A percentile compares a stretch with the other conserved stretches of the same genome.
phyloP scores from a whole-genome alignment of 208 protist species.

The Leishmania gerbilli region DNA sequence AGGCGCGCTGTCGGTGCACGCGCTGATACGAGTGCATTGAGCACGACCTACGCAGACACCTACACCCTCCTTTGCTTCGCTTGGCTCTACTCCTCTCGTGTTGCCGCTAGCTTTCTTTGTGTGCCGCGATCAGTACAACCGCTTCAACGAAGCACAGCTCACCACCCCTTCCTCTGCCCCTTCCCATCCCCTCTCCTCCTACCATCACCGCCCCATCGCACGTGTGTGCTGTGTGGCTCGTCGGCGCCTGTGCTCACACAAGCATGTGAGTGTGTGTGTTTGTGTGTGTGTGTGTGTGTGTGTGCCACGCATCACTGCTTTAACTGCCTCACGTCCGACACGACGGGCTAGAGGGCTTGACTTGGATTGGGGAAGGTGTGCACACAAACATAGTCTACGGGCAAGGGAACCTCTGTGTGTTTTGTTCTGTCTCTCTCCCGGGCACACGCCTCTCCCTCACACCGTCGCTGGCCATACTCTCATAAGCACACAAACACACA shows the following conservation, averaged over 20 bases:
- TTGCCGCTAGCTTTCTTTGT: not conserved
- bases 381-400: not conserved
- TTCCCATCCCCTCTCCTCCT: not conserved
- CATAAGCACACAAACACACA: not conserved
- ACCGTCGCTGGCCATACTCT: not conserved
- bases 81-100: not conserved
- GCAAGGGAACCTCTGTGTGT: conserved; percentile 5
- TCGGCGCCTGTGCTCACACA: not conserved
- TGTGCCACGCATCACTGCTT: not conserved
- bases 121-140: not conserved
- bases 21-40: not conserved
- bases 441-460: not conserved
- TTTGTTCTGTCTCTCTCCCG: not conserved
- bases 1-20: not conserved
- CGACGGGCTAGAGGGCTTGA: not conserved
- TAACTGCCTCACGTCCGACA: not conserved
- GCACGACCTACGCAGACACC: not conserved
- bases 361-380: not conserved
- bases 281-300: not conserved
- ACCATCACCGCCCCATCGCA: not conserved
- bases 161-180: not conserved
- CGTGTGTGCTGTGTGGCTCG: not conserved
- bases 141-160: not conserved
- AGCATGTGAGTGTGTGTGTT: not conserved
- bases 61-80: not conserved